Conservation (phyloP, 768 basidiomycete genomes). For the Rhodotorula diobovata region DNA sequence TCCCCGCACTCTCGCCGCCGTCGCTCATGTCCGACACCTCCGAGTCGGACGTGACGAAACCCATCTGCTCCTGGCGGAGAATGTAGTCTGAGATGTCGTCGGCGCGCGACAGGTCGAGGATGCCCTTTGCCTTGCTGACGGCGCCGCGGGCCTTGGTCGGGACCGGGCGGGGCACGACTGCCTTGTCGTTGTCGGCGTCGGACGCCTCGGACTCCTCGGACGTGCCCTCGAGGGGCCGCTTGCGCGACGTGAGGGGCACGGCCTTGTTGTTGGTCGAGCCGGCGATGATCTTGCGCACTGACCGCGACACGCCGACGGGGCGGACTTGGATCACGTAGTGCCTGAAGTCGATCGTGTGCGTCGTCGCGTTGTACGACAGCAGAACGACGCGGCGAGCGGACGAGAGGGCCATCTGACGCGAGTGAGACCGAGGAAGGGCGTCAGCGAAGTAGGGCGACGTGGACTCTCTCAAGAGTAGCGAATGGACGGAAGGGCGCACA, state of each 20-base stretch:
- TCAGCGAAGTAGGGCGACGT: not conserved
- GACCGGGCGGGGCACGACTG: slow-evolving; percentile 2
- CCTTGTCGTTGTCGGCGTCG: slow-evolving; percentile 3
- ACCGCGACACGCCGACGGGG: slow-evolving; percentile 85
- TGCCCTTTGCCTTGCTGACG: slow-evolving; percentile 33
- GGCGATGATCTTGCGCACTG: slow-evolving; percentile 80
- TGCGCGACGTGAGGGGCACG: not conserved
- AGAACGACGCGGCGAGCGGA: slow-evolving; percentile 92
- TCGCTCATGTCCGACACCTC: slow-evolving; percentile 54
- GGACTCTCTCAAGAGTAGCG: not conserved
- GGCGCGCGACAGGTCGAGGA: slow-evolving; percentile 80
- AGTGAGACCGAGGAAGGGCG: no score
- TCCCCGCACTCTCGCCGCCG: slow-evolving; percentile 49
- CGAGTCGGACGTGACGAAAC: slow-evolving; percentile 50
- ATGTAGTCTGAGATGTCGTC: slow-evolving; percentile 95
- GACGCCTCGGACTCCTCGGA: slow-evolving; percentile 30
- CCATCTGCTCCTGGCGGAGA: slow-evolving; percentile 59
- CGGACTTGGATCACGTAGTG: slow-evolving; percentile 95
- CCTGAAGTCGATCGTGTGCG: slow-evolving; percentile 80
- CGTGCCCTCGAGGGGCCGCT: slow-evolving; percentile 22
- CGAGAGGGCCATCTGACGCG: slow-evolving; percentile 62
- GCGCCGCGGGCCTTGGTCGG: slow-evolving; percentile 7
- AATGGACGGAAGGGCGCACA: slow-evolving; percentile 36
- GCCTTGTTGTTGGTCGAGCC: slow-evolving; percentile 50
- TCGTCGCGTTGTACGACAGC: slow-evolving; percentile 79